These are phyloP conservation scores for Fulvia fulva DNA, from an alignment of 2,329 filamentous ascomycete genomes.

Conservation along the genomic window DNA sequence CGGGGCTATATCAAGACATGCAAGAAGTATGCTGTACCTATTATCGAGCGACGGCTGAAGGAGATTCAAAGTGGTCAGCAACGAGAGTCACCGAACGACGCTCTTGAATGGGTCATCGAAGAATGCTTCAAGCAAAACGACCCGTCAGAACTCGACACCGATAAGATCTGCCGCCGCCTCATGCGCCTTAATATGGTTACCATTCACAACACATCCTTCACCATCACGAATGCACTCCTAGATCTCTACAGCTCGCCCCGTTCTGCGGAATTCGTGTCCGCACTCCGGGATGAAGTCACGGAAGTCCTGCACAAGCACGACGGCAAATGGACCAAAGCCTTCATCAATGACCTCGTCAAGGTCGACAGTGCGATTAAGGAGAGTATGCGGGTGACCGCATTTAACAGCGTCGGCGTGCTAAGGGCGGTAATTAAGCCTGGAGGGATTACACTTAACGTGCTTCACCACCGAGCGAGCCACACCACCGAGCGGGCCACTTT, in stretches of 20 bases:
- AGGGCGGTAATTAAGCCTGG: constrained; percentile 21
- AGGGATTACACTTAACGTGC: constrained; percentile 26
- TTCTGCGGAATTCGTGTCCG: constrained; percentile 11
- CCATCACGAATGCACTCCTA: constrained; percentile 21
- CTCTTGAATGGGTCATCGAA: constrained; percentile 21
- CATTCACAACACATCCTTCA: constrained; percentile 24
- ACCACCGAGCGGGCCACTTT: no score
- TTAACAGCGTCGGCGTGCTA: constrained; percentile 21
- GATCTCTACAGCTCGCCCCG: constrained; percentile 21
- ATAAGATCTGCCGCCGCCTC: constrained; percentile 17
- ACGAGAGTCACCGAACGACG: constrained; percentile 12
- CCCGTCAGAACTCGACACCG: constrained; percentile 12
- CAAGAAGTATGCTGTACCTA: constrained; percentile 11
- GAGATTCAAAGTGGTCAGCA: constrained; percentile 8
- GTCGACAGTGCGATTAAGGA: constrained; percentile 30
- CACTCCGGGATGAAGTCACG: constrained; percentile 23
- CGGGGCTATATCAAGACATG: constrained; percentile 12
- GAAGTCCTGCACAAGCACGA: constrained; percentile 10
- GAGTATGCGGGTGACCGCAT: constrained; percentile 19
- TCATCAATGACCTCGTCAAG: constrained; percentile 19
- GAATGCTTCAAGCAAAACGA: constrained; percentile 15
- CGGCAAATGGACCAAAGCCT: constrained; percentile 21
- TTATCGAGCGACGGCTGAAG: constrained; percentile 13
- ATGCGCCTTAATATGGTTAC: constrained; percentile 26
- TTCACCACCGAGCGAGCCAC: no score